A percentile compares a stretch with the other conserved stretches of the same genome.
Evolutionary conservation across 2,329 filamentous ascomycete species (phyloP).

Genomic region (Aspergillus candidus): DNA sequence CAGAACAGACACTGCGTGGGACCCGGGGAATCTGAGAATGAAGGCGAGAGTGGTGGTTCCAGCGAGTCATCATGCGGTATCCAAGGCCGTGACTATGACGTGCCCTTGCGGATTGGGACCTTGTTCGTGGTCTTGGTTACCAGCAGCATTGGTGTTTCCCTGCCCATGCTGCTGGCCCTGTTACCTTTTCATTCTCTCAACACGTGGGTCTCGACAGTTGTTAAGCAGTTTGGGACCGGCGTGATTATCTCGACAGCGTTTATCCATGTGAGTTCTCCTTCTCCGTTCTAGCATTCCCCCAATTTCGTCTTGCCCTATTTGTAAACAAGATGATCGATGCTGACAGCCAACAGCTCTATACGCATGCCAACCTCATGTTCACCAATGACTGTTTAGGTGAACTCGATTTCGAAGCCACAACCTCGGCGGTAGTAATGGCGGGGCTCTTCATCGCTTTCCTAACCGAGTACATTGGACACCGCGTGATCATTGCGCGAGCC

Average conservation of each 20-base stretch:
- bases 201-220: constrained; percentile 51
- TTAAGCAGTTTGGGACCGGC: constrained; percentile 55
- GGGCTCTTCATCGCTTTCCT: constrained; percentile 68
- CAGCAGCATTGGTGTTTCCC: constrained; percentile 62
- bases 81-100: constrained; percentile 56
- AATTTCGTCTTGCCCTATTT: neutral
- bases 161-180: constrained; percentile 58
- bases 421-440: constrained; percentile 66
- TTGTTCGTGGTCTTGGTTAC: constrained; percentile 66
- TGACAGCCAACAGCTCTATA: constrained; percentile 53
- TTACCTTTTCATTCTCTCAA: constrained; percentile 49
- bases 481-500: constrained; percentile 42
- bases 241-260: constrained; percentile 37
- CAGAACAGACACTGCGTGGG: constrained; percentile 49
- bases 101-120: constrained; percentile 62
- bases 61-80: constrained; percentile 41
- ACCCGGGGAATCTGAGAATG: constrained; percentile 38
- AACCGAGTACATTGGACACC: constrained; percentile 61
- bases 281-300: too few relatives aligned
- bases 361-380: constrained; percentile 69
- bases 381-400: constrained; percentile 61
- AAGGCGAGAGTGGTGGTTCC: constrained; percentile 26
- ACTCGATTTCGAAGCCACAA: constrained; percentile 62
- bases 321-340: neutral
- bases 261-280: constrained; percentile 28